Conservation (phyloP, 352 stramenopile species). For the Saprolegnia diclina region DNA sequence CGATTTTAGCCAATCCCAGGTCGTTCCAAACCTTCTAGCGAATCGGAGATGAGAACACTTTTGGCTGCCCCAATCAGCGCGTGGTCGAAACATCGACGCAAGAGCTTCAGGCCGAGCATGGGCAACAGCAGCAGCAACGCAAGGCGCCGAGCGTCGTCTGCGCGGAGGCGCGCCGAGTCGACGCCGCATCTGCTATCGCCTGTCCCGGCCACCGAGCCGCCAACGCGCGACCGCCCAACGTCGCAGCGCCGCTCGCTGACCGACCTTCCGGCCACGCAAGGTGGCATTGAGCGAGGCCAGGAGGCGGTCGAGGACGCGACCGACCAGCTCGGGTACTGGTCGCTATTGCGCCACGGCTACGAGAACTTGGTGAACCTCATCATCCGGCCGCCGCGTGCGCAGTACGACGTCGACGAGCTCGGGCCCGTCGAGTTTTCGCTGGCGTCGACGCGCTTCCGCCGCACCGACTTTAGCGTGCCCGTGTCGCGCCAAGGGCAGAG, state of each 20-base stretch:
- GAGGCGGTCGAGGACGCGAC: conserved; percentile 67
- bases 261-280: conserved; percentile 20
- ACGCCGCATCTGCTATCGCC: background rate
- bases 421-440: conserved; percentile 87
- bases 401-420: conserved; percentile 89
- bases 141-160: background rate
- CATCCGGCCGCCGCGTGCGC: conserved; percentile 91
- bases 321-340: conserved; percentile 77
- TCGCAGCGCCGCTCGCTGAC: background rate
- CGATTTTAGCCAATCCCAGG: background rate
- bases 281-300: conserved; percentile 69
- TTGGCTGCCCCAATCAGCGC: background rate
- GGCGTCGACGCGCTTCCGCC: conserved; percentile 63
- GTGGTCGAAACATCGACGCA: background rate
- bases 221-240: background rate
- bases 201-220: background rate
- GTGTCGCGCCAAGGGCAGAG: conserved; percentile 50
- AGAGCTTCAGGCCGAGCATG: background rate
- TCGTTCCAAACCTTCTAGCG: background rate
- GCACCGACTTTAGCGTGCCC: conserved; percentile 87
- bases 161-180: background rate
- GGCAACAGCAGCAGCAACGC: conserved; percentile 13
- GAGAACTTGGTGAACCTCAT: conserved; percentile 96
- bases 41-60: background rate
- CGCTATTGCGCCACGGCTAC: conserved; percentile 87